phyloP scores from a whole-genome alignment of 1,139 yeast genomes.

The Lodderomyces orthopsilosis region DNA sequence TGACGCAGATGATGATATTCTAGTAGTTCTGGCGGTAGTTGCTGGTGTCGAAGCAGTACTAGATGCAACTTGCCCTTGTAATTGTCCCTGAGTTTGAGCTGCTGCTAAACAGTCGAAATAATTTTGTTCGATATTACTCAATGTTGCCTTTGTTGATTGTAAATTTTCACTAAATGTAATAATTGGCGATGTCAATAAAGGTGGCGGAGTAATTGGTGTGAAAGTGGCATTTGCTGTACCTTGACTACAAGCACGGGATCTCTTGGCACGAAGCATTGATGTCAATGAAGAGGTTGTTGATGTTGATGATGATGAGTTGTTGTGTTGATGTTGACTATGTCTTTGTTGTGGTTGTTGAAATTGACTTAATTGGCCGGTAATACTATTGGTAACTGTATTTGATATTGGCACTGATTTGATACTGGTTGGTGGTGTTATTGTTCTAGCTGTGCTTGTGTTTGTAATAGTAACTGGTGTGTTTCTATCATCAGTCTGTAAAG shows the following conservation, averaged over 20 bases:
- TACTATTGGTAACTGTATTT: neutral
- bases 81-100: neutral
- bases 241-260: conserved; percentile 15
- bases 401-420: conserved; percentile 5
- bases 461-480: neutral
- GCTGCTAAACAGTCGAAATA: conserved; percentile 27
- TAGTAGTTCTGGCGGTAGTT: neutral
- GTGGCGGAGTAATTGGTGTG: conserved; percentile 24
- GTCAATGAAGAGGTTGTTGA: conserved; percentile 14
- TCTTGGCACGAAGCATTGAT: conserved; percentile 10
- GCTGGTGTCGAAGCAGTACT: neutral
- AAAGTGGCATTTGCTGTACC: conserved; percentile 9
- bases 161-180: conserved; percentile 42
- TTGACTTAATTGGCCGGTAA: conserved; percentile 9
- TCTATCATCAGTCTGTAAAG: conserved; percentile 9
- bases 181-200: conserved; percentile 38
- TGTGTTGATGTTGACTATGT: conserved; percentile 9
- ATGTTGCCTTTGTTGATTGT: conserved; percentile 25
- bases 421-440: conserved; percentile 9
- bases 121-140: conserved; percentile 35
- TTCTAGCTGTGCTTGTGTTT: conserved; percentile 7
- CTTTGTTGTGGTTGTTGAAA: conserved; percentile 12
- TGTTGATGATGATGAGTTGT: conserved; percentile 12
- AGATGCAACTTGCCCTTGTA: neutral
- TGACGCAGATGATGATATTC: neutral